Evolutionary conservation across 1,284 basidiomycete species (phyloP).

Genomic region (Cutaneotrichosporon spelunceum): DNA sequence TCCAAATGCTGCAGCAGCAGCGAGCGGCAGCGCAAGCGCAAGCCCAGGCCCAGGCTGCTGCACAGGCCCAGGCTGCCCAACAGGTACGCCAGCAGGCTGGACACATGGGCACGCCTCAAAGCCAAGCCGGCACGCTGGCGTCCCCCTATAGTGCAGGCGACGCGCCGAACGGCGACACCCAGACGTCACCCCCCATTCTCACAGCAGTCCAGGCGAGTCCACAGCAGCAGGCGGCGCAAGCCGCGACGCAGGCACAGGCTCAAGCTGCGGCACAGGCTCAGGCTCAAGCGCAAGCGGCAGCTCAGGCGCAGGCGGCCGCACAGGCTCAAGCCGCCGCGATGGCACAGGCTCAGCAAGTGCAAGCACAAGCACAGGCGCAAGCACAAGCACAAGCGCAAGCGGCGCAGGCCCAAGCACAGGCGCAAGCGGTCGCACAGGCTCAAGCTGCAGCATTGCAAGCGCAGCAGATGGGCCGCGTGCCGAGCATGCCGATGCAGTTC

Average conservation of each 20-base stretch:
- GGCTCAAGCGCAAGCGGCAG: conserved; percentile 12
- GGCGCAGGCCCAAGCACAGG: conserved; percentile 13
- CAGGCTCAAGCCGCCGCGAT: no score
- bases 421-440: conserved; percentile 21
- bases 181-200: conserved; percentile 5
- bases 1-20: conserved; percentile 43
- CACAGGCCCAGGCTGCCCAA: conserved; percentile 17
- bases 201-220: conserved; percentile 23
- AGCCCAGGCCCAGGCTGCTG: conserved; percentile 12
- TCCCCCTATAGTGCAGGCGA: conserved; percentile 29
- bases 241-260: conserved; percentile 28
- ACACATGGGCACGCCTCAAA: conserved; percentile 30
- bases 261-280: conserved; percentile 20
- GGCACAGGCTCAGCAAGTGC: conserved; percentile 15
- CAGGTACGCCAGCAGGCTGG: conserved; percentile 17
- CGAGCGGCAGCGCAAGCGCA: conserved; percentile 17
- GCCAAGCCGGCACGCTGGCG: conserved; percentile 28
- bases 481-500: conserved; percentile 27
- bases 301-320: conserved; percentile 12
- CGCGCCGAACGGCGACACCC: conserved; percentile 26
- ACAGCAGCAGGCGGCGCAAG: conserved; percentile 24
- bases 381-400: conserved; percentile 16
- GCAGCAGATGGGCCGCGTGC: conserved; percentile 25
- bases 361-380: conserved; percentile 19
- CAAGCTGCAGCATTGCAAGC: conserved; percentile 21